Evolutionary conservation across 2,329 filamentous ascomycete species (phyloP).

Genomic region (Didymella arachidicola): DNA sequence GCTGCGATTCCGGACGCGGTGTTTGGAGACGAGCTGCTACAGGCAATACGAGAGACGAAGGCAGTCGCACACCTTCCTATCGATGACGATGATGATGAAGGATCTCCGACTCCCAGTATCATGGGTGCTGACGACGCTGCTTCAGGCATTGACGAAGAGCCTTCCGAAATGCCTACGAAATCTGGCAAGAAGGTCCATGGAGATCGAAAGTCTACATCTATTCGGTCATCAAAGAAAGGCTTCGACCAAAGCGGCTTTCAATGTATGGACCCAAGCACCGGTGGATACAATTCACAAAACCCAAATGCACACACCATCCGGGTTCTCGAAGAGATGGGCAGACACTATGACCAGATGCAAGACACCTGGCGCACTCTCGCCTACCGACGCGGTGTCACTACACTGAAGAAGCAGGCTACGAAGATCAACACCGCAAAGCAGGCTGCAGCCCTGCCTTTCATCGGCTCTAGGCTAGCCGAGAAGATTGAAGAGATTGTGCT

Average conservation of each 20-base stretch:
- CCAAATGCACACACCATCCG: conserved; percentile 80
- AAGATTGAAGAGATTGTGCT: conserved; percentile 91
- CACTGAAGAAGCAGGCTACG: conserved; percentile 69
- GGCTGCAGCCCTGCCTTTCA: conserved; percentile 70
- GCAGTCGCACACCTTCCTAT: conserved; percentile 64
- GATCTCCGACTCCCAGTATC: conserved; percentile 36
- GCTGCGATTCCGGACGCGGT: conserved; percentile 16
- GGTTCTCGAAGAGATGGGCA: conserved; percentile 78
- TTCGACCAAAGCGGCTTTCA: conserved; percentile 57
- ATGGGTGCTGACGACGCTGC: conserved; percentile 31
- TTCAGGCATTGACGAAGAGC: conserved; percentile 31
- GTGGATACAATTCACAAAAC: conserved; percentile 58
- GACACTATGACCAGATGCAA: conserved; percentile 76
- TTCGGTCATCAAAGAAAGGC: conserved; percentile 23
- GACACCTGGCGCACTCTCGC: conserved; percentile 79
- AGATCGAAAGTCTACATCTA: conserved; percentile 12
- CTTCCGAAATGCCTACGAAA: conserved; percentile 26
- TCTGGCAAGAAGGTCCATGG: conserved; percentile 4
- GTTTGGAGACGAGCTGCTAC: conserved; percentile 65
- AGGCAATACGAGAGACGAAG: conserved; percentile 69
- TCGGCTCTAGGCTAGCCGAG: conserved; percentile 75
- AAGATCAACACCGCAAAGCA: conserved; percentile 74
- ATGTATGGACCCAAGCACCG: conserved; percentile 67
- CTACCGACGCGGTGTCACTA: conserved; percentile 80
- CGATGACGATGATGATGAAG: conserved; percentile 51